Evolutionary conservation across 2,329 filamentous ascomycete species (phyloP).

Genomic region (Epicoccum nigrum): DNA sequence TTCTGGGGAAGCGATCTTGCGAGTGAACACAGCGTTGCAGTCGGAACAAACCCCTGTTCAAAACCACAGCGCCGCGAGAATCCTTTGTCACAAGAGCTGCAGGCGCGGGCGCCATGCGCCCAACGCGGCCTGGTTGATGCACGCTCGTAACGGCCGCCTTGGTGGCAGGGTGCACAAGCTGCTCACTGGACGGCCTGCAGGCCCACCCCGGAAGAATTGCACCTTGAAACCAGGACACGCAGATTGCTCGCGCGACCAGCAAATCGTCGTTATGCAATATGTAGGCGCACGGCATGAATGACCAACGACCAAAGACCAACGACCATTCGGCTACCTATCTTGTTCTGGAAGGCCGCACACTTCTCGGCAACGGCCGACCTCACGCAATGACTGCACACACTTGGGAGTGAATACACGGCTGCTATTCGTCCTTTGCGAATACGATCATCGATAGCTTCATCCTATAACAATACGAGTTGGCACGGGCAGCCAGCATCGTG

Average conservation of each 20-base stretch:
- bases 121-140: constrained; percentile 1
- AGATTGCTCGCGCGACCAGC: constrained; percentile 11
- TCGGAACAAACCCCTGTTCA: not conserved
- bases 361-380: not conserved
- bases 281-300: constrained; percentile 1
- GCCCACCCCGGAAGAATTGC: constrained; percentile 11
- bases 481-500: not conserved
- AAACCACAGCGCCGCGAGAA: constrained; percentile 3
- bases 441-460: not conserved
- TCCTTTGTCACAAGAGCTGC: constrained; percentile 12
- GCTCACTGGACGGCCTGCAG: constrained; percentile 2
- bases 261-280: constrained; percentile 1
- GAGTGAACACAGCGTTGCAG: constrained; percentile 1
- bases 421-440: constrained; percentile 1
- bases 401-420: not conserved
- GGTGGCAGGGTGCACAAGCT: constrained; percentile 3
- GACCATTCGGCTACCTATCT: not conserved
- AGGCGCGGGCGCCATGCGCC: constrained; percentile 2
- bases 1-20: constrained; percentile 15
- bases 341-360: constrained; percentile 1
- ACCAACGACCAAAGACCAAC: not conserved
- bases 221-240: constrained; percentile 7
- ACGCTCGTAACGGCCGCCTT: not conserved
- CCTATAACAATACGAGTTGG: constrained; percentile 3
- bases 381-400: not conserved